Evolutionary conservation across 208 protist species (phyloP), one percentile per base, ranked within the genome.

Genomic region (Trypanosoma caninum): DNA sequence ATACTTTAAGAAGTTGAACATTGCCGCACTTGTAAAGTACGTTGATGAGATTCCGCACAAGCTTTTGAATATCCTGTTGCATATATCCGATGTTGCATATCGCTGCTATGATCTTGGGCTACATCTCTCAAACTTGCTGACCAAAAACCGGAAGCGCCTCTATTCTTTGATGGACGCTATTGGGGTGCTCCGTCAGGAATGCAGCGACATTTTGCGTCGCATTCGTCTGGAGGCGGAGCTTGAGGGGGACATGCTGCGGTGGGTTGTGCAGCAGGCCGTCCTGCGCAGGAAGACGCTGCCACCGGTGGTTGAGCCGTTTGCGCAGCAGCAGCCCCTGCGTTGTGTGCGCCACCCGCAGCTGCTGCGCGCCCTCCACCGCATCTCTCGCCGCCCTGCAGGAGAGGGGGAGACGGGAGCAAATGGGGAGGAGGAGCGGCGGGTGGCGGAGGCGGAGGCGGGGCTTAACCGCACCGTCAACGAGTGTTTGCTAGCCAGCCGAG

Each of bases 261-360:
- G 79, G 75, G 79, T 82, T 23, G 41, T 80, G 35, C 84, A 88
- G 40, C 78, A 68, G 7, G 67, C 74, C 2, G 50, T 65, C 34
- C 44, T 74, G 14, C 23, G 55, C 3, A 54, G 5, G 4, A 53
- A 57, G 23, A 56, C 58, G 5, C 9, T 48, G 14, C 14, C 31
- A 10, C 10, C 46, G 7, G 22, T 31, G n/a, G 53, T 45, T 13
- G 42, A 44, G 2, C 13, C 41, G 6, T 50, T 47, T 22, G 20
- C 47, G 10, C 23, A 41, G 33, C 30, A 63, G 0, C 25, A 62
- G 50, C 66, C 74, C 14, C 70, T 84, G 18, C 47, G 60, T 8
- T 64, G 63, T 6, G 50, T 47, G 34, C 50, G 50, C n/a, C 70
- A 84, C 5, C 70, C 78, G 0, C 20, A 44, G 9, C 56, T 84